Percentiles rank a stretch among this genome's conserved stretches.
phyloP scores from a whole-genome alignment of 169 alveolate genomes.

The Plasmodium inui region DNA sequence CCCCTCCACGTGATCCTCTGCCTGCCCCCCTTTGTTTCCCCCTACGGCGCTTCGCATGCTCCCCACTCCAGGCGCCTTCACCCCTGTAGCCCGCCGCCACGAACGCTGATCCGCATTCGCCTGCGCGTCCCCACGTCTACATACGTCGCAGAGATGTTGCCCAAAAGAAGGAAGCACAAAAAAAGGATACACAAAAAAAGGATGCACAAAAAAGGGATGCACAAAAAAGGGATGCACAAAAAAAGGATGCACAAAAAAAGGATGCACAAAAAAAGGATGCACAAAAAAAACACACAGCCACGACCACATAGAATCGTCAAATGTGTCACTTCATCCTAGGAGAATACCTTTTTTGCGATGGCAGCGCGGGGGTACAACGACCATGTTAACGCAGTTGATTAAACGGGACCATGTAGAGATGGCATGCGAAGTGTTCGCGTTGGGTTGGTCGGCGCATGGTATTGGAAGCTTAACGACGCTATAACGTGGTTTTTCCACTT shows the following conservation, averaged over 20 bases:
- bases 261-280: background rate
- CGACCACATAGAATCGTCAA: background rate
- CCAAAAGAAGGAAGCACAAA: background rate
- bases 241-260: too few species aligned
- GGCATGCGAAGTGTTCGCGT: background rate
- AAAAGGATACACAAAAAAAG: background rate
- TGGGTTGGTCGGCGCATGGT: background rate
- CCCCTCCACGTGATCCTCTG: too few species aligned
- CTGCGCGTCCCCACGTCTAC: background rate
- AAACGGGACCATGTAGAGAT: background rate
- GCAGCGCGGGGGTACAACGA: background rate
- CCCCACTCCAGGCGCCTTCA: background rate
- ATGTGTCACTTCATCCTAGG: background rate
- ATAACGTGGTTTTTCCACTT: background rate
- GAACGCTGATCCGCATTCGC: background rate
- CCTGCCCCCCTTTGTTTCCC: background rate
- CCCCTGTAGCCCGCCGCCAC: background rate
- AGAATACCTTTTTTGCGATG: background rate
- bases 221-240: background rate
- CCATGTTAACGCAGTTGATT: background rate
- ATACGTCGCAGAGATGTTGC: background rate
- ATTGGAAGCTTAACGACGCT: background rate
- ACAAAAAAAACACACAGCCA: background rate
- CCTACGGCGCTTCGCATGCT: background rate
- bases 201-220: background rate